Percentiles rank a stretch among this genome's conserved stretches.
Conservation (phyloP, 306 rosid genomes). For the Medicago arabica region DNA sequence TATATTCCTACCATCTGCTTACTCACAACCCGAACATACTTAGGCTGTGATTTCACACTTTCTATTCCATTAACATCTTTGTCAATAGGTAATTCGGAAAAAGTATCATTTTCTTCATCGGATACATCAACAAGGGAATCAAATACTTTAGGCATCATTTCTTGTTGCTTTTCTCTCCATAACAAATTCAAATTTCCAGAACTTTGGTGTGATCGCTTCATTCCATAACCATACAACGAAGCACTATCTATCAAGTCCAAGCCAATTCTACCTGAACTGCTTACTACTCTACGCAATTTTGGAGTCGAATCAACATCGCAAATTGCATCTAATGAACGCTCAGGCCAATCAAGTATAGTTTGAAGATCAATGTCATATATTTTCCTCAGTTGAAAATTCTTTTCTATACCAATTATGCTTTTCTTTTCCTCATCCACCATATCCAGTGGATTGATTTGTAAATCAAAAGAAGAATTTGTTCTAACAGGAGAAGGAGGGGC, state of each 20-base stretch:
- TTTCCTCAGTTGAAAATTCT: slow-evolving; percentile 54
- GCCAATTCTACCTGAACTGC: slow-evolving; percentile 73
- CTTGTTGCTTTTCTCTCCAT: slow-evolving; percentile 50
- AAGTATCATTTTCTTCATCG: slow-evolving; percentile 68
- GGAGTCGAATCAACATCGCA: slow-evolving; percentile 53
- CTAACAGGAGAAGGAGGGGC: slow-evolving; percentile 80
- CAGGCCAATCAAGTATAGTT: slow-evolving; percentile 83
- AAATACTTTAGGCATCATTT: slow-evolving; percentile 48
- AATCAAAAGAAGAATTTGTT: slow-evolving; percentile 56
- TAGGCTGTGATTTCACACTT: slow-evolving; percentile 44
- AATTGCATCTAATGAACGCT: slow-evolving; percentile 68
- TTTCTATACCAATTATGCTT: slow-evolving; percentile 16
- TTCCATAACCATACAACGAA: slow-evolving; percentile 41
- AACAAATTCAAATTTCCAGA: slow-evolving; percentile 63
- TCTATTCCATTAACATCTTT: slow-evolving; percentile 34
- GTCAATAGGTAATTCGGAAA: slow-evolving; percentile 50
- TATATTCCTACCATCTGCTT: slow-evolving; percentile 99
- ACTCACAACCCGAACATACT: slow-evolving; percentile 78
- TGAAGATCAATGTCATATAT: slow-evolving; percentile 63
- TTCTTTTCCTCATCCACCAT: slow-evolving; percentile 46
- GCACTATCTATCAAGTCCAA: slow-evolving; percentile 51
- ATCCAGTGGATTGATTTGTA: slow-evolving; percentile 49
- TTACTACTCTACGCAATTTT: slow-evolving; percentile 67
- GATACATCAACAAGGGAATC: slow-evolving; percentile 52
- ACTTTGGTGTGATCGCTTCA: slow-evolving; percentile 66